Evolutionary conservation across 2,329 filamentous ascomycete species (phyloP), one percentile per base, ranked within the genome.

Genomic region (Torrubiella hemipterigena): DNA sequence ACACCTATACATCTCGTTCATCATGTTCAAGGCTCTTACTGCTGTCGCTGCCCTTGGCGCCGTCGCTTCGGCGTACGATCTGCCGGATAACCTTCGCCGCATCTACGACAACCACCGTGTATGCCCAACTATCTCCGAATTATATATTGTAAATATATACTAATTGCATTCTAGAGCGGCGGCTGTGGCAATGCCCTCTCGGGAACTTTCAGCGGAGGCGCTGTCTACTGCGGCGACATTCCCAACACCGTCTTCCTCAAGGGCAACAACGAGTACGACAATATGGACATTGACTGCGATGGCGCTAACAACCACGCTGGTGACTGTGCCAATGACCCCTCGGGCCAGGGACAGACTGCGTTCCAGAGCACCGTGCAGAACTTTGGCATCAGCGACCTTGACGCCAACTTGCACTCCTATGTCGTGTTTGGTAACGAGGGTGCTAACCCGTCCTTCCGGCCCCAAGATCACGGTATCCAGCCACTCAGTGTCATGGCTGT

Each of bases 201-300:
- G 9, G 29, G 14, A 12, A 17, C 31, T 2, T 38, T 39, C 23
- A 12, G 12, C 8, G 34, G 35, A 31, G 33, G 43, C n/a, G 32
- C 37, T 10, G 27, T 30, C n/a, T 39, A 41, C 30, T 41, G 39
- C 42, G n/a, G 54, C 37, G 42, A 54, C 10, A 56, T 69, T 23
- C 49, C 49, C 2, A 42, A 41, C 5, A 67, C 30, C 23, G 33
- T 38, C 27, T 40, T 37, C 21, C 61, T 60, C 33, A 32, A 32
- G 9, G 34, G 32, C n/a, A 48, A 53, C 31, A 46, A 56, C 13
- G 55, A 51, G 5, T 67, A 62, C 38, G 67, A 66, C 44, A 55
- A 68, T 41, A 64, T 68, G 57, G 64, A 68, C 38, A 52, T 68
- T 26, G 65, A 67, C 44, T 69, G 65, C 36, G 65, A 69, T 36